phyloP scores from a whole-genome alignment of 2,329 filamentous ascomycete species.

The Aspergillus quadricinctus region DNA sequence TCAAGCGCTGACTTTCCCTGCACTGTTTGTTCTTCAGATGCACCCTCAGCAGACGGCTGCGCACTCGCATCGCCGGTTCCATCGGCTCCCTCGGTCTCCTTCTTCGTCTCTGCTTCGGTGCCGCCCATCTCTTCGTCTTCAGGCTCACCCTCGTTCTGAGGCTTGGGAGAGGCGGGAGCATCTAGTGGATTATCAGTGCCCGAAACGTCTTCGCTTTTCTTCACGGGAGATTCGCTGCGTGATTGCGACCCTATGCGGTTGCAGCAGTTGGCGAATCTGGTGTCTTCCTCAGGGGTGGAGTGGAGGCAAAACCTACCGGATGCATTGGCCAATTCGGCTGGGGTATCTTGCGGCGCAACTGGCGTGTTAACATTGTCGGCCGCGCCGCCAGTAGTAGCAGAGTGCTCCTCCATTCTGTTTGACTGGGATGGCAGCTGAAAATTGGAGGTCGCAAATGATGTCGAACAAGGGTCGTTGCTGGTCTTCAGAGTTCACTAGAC shows the following conservation, averaged over 20 bases:
- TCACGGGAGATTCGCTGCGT: conserved; percentile 27
- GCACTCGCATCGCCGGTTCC: conserved; percentile 45
- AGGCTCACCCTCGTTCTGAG: conserved; percentile 54
- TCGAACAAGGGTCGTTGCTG: conserved; percentile 28
- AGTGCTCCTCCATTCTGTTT: conserved; percentile 35
- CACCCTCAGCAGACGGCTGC: conserved; percentile 45
- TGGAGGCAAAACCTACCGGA: conserved; percentile 27
- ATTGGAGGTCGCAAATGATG: conserved; percentile 26
- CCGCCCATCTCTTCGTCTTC: conserved; percentile 82
- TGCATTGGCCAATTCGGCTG: conserved; percentile 24
- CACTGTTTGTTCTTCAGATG: conserved; percentile 52
- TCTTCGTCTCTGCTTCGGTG: conserved; percentile 44
- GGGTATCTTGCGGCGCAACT: conserved; percentile 25
- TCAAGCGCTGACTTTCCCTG: conserved; percentile 78
- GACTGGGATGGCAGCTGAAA: conserved; percentile 22
- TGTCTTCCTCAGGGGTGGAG: conserved; percentile 8
- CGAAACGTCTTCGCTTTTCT: conserved; percentile 23
- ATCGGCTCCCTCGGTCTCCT: conserved; percentile 42
- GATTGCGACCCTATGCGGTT: conserved; percentile 29
- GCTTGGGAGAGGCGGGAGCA: conserved; percentile 60
- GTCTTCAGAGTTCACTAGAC: conserved; percentile 15
- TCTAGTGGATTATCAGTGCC: conserved; percentile 64
- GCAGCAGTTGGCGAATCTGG: conserved; percentile 15
- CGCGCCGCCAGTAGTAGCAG: conserved; percentile 21
- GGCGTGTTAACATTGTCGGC: conserved; percentile 25